Evolutionary conservation across 2,329 filamentous ascomycete genomes (phyloP).

Genomic region (Zopfia rhizophila): DNA sequence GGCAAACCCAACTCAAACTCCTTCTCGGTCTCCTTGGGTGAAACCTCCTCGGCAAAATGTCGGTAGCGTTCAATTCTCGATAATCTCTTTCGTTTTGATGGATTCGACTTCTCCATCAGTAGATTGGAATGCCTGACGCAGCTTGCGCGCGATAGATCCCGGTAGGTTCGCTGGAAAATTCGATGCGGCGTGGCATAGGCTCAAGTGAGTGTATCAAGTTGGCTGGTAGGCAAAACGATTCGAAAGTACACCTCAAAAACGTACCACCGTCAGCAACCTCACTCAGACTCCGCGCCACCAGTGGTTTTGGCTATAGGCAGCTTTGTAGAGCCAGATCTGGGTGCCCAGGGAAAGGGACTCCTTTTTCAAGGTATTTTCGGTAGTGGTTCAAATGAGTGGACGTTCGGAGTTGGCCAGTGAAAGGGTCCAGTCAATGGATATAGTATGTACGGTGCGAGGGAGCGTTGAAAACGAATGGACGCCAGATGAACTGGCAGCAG

Average conservation of each 20-base stretch:
- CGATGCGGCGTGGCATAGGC: slow-evolving; percentile 36
- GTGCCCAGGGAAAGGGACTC: neutral
- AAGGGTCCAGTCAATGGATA: slow-evolving; percentile 52
- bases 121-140: slow-evolving; percentile 22
- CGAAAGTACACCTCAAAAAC: too few relatives aligned
- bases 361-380: too few relatives aligned
- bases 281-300: too few relatives aligned
- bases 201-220: slow-evolving; percentile 40
- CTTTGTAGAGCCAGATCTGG: too few relatives aligned
- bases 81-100: slow-evolving; percentile 32
- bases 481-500: slow-evolving; percentile 49
- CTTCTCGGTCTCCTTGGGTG: slow-evolving; percentile 16
- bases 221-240: too few relatives aligned
- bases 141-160: slow-evolving; percentile 28
- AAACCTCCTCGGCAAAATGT: slow-evolving; percentile 27
- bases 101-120: slow-evolving; percentile 43
- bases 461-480: slow-evolving; percentile 53
- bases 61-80: slow-evolving; percentile 40
- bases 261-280: too few relatives aligned
- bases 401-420: slow-evolving; percentile 36
- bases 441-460: slow-evolving; percentile 28
- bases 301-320: too few relatives aligned
- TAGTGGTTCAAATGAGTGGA: slow-evolving; percentile 44
- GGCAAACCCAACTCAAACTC: slow-evolving; percentile 20
- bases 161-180: slow-evolving; percentile 33